Percentiles rank a stretch among this genome's conserved stretches.
Conservation (phyloP, 2,329 filamentous ascomycete species). For the Colletotrichum truncatum region DNA sequence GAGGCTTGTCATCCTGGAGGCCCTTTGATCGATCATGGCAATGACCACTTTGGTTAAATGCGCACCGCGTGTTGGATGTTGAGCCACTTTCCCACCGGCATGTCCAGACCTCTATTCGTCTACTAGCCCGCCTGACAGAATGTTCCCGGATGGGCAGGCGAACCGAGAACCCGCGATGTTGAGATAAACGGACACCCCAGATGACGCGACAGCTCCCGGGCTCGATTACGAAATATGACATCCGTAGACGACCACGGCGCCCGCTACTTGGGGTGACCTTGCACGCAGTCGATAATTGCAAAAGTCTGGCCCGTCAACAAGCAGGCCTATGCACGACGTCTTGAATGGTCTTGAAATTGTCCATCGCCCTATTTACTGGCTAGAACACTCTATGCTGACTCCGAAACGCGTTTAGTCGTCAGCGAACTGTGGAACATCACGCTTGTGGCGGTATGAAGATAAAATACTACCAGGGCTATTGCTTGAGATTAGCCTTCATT, state of each 20-base stretch:
- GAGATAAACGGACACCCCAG: not conserved
- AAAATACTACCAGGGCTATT: not conserved
- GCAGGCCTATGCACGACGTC: not conserved
- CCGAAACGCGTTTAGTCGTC: constrained; percentile 6
- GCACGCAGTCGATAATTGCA: not conserved
- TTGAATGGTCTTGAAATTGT: not conserved
- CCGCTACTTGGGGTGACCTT: not conserved
- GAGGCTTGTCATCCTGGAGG: not conserved
- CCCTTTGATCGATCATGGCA: not conserved
- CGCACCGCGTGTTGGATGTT: constrained; percentile 2
- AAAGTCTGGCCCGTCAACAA: not conserved
- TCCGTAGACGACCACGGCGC: not conserved
- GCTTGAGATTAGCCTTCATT: not conserved
- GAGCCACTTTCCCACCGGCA: constrained; percentile 7
- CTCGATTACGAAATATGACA: not conserved
- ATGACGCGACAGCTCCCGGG: not conserved
- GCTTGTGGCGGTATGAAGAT: not conserved
- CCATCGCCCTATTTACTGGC: not conserved
- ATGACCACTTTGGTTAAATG: not conserved
- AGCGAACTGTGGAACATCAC: not conserved
- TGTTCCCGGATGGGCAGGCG: not conserved
- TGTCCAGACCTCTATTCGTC: not conserved
- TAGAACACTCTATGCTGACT: not conserved
- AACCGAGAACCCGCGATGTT: not conserved
- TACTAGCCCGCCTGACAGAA: not conserved